These are phyloP conservation scores for Tricholoma furcatifolium DNA, from an alignment of 768 basidiomycete species.

Conservation along the genomic window DNA sequence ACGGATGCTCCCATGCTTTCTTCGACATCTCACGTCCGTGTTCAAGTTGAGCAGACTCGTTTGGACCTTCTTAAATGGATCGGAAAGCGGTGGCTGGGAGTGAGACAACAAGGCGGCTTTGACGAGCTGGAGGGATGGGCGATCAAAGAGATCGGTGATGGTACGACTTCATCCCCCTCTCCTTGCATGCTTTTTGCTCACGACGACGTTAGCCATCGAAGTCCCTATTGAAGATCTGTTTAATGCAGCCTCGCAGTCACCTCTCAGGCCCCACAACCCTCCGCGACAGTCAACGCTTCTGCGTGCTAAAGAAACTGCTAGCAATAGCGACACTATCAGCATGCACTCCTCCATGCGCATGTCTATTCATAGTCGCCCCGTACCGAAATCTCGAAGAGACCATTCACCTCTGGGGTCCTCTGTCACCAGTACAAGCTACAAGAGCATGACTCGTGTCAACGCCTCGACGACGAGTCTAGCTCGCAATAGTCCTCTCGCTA, in stretches of 20 bases:
- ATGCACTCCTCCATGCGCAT: constrained; percentile 40
- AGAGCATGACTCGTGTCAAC: constrained; percentile 40
- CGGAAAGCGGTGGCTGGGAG: constrained; percentile 71
- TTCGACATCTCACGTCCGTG: constrained; percentile 66
- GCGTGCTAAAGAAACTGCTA: constrained; percentile 34
- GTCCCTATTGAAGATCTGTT: constrained; percentile 75
- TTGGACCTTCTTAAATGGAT: constrained; percentile 72
- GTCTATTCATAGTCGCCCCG: constrained; percentile 37
- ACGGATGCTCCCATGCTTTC: constrained; percentile 61
- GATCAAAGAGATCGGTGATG: constrained; percentile 81
- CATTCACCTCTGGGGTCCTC: constrained; percentile 21
- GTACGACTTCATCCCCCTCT: constrained; percentile 42
- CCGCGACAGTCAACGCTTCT: constrained; percentile 15
- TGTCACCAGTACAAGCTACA: constrained; percentile 36
- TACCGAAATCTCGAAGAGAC: constrained; percentile 18
- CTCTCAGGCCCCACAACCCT: constrained; percentile 19
- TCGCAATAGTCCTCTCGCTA: constrained; percentile 1
- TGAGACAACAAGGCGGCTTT: constrained; percentile 79
- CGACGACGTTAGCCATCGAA: constrained; percentile 62
- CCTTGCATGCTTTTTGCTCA: constrained; percentile 1
- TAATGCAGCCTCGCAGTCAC: constrained; percentile 33
- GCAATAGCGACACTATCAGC: constrained; percentile 39
- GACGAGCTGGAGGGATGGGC: constrained; percentile 84
- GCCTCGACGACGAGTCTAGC: constrained; percentile 24
- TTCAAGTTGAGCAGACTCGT: constrained; percentile 71